Conservation (phyloP, 2,329 filamentous ascomycete species). For the Ophiocordyceps robertsii region DNA sequence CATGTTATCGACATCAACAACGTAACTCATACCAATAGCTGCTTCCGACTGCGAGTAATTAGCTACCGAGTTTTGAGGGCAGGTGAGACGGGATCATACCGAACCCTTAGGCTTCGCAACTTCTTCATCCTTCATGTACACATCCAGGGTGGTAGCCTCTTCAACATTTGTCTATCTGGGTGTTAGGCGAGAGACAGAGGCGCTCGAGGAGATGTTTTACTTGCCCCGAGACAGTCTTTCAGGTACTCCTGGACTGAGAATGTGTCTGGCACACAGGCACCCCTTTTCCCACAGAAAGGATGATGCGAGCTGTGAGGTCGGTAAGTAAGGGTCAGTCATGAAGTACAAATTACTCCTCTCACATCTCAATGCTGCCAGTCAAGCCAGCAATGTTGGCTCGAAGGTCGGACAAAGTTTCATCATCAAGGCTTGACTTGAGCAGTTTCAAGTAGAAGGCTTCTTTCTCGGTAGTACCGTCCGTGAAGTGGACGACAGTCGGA, state of each 20-base stretch:
- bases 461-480: background rate
- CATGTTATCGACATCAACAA: background rate
- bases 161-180: background rate
- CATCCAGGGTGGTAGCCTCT: background rate
- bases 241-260: slow-evolving; percentile 1
- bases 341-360: background rate
- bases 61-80: background rate
- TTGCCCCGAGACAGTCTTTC: background rate
- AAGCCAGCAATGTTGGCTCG: background rate
- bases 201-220: background rate
- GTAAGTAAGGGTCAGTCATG: background rate
- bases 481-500: background rate
- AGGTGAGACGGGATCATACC: background rate
- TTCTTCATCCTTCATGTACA: background rate
- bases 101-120: background rate
- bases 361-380: slow-evolving; percentile 2
- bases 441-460: slow-evolving; percentile 2
- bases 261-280: slow-evolving; percentile 1
- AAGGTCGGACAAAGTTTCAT: slow-evolving; percentile 2
- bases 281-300: slow-evolving; percentile 2
- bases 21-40: background rate
- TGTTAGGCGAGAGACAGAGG: background rate
- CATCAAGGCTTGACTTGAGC: slow-evolving; percentile 1
- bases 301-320: background rate
- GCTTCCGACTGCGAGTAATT: background rate